Percentiles rank a stretch among this genome's conserved stretches.
phyloP scores from a whole-genome alignment of 208 protist species.

The Acanthamoeba polyphaga region DNA sequence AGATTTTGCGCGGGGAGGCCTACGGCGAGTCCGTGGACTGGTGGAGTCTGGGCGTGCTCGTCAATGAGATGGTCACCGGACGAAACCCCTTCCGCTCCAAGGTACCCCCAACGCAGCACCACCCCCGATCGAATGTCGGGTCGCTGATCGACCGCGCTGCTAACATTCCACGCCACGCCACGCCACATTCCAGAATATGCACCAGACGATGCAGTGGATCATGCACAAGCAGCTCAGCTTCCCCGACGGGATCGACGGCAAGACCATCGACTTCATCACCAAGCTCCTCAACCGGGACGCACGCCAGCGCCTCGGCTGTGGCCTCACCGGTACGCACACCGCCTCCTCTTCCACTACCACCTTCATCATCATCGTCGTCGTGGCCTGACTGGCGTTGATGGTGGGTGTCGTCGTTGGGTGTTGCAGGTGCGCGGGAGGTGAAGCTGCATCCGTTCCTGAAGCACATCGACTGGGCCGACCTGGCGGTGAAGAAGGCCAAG shows the following conservation, averaged over 20 bases:
- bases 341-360: too few species aligned
- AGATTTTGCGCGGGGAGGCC: slow-evolving; percentile 52
- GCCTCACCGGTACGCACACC: neutral
- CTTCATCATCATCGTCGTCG: too few species aligned
- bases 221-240: slow-evolving; percentile 68
- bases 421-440: slow-evolving; percentile 58
- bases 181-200: slow-evolving; percentile 23
- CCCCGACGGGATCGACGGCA: slow-evolving; percentile 18
- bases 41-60: slow-evolving; percentile 68
- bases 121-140: neutral
- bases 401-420: neutral
- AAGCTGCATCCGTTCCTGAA: slow-evolving; percentile 70
- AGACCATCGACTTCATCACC: slow-evolving; percentile 59
- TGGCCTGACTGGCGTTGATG: neutral
- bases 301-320: slow-evolving; percentile 39
- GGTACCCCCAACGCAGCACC: neutral
- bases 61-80: slow-evolving; percentile 67
- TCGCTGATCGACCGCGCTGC: neutral
- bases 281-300: slow-evolving; percentile 68
- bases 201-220: slow-evolving; percentile 76
- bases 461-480: slow-evolving; percentile 65
- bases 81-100: slow-evolving; percentile 43
- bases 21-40: slow-evolving; percentile 74
- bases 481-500: slow-evolving; percentile 61
- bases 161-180: neutral